phyloP scores from a whole-genome alignment of 116 monocot genomes.

The Dioscorea cayenensis region DNA sequence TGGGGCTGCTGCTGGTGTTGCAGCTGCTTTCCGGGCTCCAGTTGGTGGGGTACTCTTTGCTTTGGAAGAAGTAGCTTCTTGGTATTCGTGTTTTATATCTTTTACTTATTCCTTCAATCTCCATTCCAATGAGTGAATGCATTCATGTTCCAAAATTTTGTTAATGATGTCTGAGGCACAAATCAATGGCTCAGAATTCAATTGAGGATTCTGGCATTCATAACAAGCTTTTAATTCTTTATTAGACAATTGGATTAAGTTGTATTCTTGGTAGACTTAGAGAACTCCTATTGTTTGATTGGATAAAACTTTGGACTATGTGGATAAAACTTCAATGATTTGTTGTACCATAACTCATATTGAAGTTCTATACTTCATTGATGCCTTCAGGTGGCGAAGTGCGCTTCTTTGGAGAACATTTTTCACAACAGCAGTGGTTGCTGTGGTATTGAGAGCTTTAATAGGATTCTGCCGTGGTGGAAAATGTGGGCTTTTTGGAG shows the following conservation, averaged over 20 bases:
- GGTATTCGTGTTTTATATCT: constrained; percentile 37
- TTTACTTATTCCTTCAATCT: background rate
- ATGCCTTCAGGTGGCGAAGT: constrained; percentile 82
- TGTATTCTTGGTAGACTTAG: no score
- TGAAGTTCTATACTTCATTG: background rate
- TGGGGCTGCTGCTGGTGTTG: constrained; percentile 92
- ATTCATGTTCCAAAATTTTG: no score
- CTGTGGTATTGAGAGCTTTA: constrained; percentile 67
- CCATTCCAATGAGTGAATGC: no score
- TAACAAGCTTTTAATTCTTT: no score
- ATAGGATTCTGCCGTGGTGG: constrained; percentile 70
- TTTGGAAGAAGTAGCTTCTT: constrained; percentile 98
- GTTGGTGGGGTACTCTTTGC: constrained; percentile 98
- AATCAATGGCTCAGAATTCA: no score
- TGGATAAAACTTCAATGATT: background rate
- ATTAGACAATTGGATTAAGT: no score
- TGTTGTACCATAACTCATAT: background rate
- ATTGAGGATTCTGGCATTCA: no score
- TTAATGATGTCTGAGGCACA: no score
- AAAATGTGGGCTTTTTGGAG: constrained; percentile 84
- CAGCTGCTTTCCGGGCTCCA: constrained; percentile 95
- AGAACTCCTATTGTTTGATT: no score
- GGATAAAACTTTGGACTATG: no score
- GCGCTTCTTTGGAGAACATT: constrained; percentile 95
- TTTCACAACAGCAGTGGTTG: constrained; percentile 92